Evolutionary conservation across 2,329 filamentous ascomycete genomes (phyloP), one percentile per base, ranked within the genome.

Genomic region (Neonectria sp.): DNA sequence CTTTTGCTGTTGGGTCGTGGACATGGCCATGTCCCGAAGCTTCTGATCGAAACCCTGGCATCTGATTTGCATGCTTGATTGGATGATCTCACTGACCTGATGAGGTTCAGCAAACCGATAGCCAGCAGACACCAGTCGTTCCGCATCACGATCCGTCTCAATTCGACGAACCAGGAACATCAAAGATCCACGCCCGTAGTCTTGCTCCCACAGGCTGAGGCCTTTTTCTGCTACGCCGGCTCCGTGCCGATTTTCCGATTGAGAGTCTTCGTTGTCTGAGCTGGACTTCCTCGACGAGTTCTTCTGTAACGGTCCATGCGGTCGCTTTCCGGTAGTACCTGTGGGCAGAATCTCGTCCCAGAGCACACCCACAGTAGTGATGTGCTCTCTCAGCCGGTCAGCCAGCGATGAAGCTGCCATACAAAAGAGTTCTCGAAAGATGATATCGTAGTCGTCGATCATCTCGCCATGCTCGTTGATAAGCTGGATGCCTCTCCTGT

Each of bases 381-480:
- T 81, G 4, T 88, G 85, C 48, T 88, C 87, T 67, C 89, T 89
- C 69, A 95, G 84, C 59, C 89, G 88, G 13, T 88, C 85, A 1
- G 94, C 92, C 8, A 97, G 86, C n/a, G 91, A 88, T 6, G 90
- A 85, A 1, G 94, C 94, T 3, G 94, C 92, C 11, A 94, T 86
- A 75, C 93, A 97, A 79, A 97, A 97, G 11, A 95, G 85, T 76
- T 97, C 93, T 27, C 93, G 90, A 78, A 97, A 95, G 2, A 95
- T 86, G 17, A 91, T 83, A 37, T 93, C 91, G 78, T 95, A 95
- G 67, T 93, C 88, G 12, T 89, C 85, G 59, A 92, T 88, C 13
- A 89, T 82, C 25, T 89, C 86, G 1, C 88, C 84, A 69, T 90
- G 81, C 60, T 86, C 88, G 74, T 80, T 85, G 37, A 85, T 83